phyloP scores from a whole-genome alignment of 176 grass and related monocot genomes.

The Stipa capillata region DNA sequence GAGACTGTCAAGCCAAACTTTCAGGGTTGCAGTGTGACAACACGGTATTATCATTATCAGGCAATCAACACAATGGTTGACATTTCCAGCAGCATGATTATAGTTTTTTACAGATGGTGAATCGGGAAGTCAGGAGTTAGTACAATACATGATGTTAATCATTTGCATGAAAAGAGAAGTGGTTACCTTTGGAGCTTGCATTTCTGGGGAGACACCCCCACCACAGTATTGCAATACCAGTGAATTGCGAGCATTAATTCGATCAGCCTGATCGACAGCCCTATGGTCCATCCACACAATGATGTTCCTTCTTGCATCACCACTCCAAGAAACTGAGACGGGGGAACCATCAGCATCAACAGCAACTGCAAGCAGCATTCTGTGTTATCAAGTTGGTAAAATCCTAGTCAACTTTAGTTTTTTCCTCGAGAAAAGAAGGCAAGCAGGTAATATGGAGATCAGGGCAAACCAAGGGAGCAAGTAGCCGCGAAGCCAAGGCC shows the following conservation, averaged over 20 bases:
- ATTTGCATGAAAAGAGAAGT: not conserved
- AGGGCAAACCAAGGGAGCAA: constrained; percentile 78
- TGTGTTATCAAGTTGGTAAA: not conserved
- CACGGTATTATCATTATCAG: constrained; percentile 3
- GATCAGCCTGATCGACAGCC: constrained; percentile 72
- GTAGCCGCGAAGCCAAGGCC: constrained; percentile 81
- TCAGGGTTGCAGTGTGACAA: not conserved
- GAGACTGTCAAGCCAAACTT: not conserved
- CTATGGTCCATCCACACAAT: constrained; percentile 99
- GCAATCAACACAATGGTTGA: not conserved
- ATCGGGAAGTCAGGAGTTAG: not conserved
- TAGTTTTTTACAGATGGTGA: not conserved
- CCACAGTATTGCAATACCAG: constrained; percentile 86
- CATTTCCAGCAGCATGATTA: not conserved
- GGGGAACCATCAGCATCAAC: constrained; percentile 87
- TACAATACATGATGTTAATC: not conserved
- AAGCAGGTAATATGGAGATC: not conserved
- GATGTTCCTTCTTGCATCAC: constrained; percentile 84
- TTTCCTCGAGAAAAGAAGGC: not conserved
- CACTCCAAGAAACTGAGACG: constrained; percentile 81
- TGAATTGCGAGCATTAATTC: constrained; percentile 75
- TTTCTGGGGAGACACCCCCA: constrained; percentile 85
- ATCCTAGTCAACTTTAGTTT: not conserved
- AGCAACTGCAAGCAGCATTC: constrained; percentile 54
- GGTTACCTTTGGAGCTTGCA: constrained; percentile 92